These are phyloP conservation scores for Tulasnella sp. DNA, from an alignment of 768 basidiomycete genomes.

Conservation along the genomic window DNA sequence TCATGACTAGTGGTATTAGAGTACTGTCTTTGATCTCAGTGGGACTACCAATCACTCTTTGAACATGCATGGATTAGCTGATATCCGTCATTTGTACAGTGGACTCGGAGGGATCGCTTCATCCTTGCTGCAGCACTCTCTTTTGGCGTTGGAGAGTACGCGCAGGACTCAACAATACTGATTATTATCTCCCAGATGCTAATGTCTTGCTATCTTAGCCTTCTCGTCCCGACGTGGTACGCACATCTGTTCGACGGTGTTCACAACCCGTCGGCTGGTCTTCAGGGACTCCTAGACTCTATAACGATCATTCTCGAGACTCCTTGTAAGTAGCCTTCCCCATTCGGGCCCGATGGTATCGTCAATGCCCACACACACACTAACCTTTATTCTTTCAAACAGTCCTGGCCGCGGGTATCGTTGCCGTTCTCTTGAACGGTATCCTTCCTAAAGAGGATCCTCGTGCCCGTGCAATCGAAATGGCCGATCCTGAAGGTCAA, in stretches of 20 bases:
- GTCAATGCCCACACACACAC: background rate
- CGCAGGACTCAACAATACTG: conserved; percentile 32
- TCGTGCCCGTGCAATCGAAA: background rate
- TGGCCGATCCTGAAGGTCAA: conserved; percentile 7
- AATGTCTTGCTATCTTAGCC: conserved; percentile 52
- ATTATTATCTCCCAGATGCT: conserved; percentile 49
- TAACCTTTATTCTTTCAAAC: background rate
- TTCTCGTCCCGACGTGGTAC: conserved; percentile 55
- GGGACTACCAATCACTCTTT: too few species aligned
- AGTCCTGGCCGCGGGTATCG: conserved; percentile 49
- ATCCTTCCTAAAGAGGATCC: conserved; percentile 36
- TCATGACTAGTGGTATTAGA: conserved; percentile 56
- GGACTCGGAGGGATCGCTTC: conserved; percentile 36
- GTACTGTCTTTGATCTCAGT: conserved; percentile 45
- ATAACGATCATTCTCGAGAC: conserved; percentile 73
- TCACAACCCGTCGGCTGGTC: conserved; percentile 37
- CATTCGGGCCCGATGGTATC: background rate
- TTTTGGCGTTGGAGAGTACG: conserved; percentile 28
- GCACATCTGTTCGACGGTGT: conserved; percentile 61
- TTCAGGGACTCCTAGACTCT: conserved; percentile 60
- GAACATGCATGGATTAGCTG: background rate
- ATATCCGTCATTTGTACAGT: conserved; percentile 23
- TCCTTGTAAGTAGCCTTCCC: conserved; percentile 47
- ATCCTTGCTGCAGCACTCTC: conserved; percentile 25
- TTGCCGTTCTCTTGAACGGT: conserved; percentile 47